Evolutionary conservation across 768 basidiomycete genomes (phyloP).

Genomic region (Pleurotus platypus): DNA sequence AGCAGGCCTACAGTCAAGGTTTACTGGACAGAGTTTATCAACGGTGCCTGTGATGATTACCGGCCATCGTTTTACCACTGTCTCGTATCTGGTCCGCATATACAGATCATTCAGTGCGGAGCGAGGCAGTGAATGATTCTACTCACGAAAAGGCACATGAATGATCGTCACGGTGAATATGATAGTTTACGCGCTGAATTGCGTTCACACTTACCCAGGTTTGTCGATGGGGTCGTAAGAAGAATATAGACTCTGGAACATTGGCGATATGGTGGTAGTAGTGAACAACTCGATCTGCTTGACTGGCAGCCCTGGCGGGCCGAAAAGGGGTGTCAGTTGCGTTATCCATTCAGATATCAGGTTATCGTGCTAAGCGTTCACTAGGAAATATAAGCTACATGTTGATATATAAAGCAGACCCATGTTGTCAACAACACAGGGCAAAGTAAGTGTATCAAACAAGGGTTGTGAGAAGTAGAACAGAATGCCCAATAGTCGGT

Average conservation of each 20-base stretch:
- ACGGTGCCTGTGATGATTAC: slow-evolving; percentile 83
- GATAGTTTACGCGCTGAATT: not conserved
- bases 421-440: slow-evolving; percentile 5
- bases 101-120: too few relatives aligned
- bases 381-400: not conserved
- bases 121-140: not conserved
- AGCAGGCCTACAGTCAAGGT: slow-evolving; percentile 75
- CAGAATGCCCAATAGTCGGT: not conserved
- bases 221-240: slow-evolving; percentile 76
- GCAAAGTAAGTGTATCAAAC: not conserved
- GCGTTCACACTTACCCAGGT: slow-evolving; percentile 41
- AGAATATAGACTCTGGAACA: slow-evolving; percentile 52
- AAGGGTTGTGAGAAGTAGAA: too few relatives aligned
- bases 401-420: not conserved
- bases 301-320: not conserved
- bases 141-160: slow-evolving; percentile 41
- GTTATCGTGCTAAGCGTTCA: not conserved
- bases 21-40: slow-evolving; percentile 67
- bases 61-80: slow-evolving; percentile 77
- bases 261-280: not conserved
- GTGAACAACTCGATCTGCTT: too few relatives aligned
- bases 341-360: too few relatives aligned
- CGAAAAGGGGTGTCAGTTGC: not conserved
- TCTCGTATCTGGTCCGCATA: slow-evolving; percentile 56
- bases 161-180: too few relatives aligned